Conservation (phyloP, 805 yeast genomes). For the Ascoidea asiatica region DNA sequence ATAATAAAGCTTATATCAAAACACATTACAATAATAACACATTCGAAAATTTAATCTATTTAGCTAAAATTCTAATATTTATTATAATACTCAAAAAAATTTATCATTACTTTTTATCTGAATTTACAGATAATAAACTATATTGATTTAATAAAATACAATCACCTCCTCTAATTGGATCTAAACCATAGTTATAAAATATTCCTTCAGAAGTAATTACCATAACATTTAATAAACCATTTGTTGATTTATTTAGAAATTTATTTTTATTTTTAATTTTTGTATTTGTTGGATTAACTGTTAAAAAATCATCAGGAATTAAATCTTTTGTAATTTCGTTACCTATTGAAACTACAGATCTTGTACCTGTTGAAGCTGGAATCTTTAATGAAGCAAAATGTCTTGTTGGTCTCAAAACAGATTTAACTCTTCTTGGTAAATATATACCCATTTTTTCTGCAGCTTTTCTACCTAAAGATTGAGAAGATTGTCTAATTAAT, state of each 20-base stretch:
- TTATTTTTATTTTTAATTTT: too few species aligned
- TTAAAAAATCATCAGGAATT: conserved; percentile 13
- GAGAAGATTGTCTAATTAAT: conserved; percentile 65
- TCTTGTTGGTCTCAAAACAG: conserved; percentile 78
- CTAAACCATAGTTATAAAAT: conserved; percentile 68
- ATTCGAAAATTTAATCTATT: too few species aligned
- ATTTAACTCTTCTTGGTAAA: conserved; percentile 65
- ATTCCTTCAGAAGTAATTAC: conserved; percentile 77
- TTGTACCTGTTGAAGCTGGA: conserved; percentile 33
- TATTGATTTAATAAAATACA: conserved; percentile 70
- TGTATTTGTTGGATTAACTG: conserved; percentile 3
- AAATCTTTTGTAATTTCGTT: conserved; percentile 15
- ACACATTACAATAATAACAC: too few species aligned
- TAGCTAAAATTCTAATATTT: too few species aligned
- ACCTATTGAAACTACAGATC: conserved; percentile 36
- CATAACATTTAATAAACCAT: conserved; percentile 27
- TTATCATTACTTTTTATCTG: too few species aligned
- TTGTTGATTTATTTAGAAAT: neutral
- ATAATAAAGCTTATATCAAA: too few species aligned
- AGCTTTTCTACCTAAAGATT: conserved; percentile 61
- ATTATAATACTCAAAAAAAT: too few species aligned
- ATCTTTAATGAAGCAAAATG: conserved; percentile 85
- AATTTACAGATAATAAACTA: conserved; percentile 24
- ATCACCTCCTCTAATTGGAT: conserved; percentile 87
- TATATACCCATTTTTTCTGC: conserved; percentile 86